These are phyloP conservation scores for Phytophthora tentaculata DNA, from an alignment of 352 stramenopile genomes.

Conservation along the genomic window DNA sequence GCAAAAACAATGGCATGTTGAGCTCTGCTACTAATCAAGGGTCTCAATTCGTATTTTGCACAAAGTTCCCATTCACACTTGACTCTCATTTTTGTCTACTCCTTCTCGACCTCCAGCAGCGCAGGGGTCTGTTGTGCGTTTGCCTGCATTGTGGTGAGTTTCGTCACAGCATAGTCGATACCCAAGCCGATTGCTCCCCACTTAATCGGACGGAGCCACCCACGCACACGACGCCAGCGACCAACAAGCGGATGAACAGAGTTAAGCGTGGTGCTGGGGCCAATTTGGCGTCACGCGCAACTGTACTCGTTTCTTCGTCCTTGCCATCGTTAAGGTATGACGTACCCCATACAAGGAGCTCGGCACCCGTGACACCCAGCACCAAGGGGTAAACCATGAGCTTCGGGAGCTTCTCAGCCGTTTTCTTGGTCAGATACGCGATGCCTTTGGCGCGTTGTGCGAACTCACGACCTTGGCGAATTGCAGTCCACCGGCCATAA, in stretches of 20 bases:
- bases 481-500: constrained; percentile 34
- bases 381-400: constrained; percentile 39
- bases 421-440: constrained; percentile 33
- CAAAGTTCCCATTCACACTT: neutral
- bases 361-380: constrained; percentile 30
- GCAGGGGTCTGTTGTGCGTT: constrained; percentile 16
- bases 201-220: constrained; percentile 32
- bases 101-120: constrained; percentile 17
- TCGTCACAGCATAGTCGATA: constrained; percentile 29
- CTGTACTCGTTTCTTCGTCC: constrained; percentile 16
- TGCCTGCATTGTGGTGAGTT: constrained; percentile 1
- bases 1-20: too few species aligned
- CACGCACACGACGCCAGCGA: constrained; percentile 30
- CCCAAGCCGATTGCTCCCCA: constrained; percentile 31
- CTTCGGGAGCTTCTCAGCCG: constrained; percentile 33
- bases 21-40: neutral
- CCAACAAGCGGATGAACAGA: constrained; percentile 34
- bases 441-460: constrained; percentile 30
- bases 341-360: constrained; percentile 32
- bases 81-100: constrained; percentile 3
- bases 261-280: constrained; percentile 34
- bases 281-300: constrained; percentile 31
- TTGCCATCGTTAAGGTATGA: constrained; percentile 33
- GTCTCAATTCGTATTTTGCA: neutral
- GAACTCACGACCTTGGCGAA: constrained; percentile 27